A percentile compares a stretch with the other conserved stretches of the same genome.
phyloP scores from a whole-genome alignment of 106 monocot species.

The Dendrobium nobile region DNA sequence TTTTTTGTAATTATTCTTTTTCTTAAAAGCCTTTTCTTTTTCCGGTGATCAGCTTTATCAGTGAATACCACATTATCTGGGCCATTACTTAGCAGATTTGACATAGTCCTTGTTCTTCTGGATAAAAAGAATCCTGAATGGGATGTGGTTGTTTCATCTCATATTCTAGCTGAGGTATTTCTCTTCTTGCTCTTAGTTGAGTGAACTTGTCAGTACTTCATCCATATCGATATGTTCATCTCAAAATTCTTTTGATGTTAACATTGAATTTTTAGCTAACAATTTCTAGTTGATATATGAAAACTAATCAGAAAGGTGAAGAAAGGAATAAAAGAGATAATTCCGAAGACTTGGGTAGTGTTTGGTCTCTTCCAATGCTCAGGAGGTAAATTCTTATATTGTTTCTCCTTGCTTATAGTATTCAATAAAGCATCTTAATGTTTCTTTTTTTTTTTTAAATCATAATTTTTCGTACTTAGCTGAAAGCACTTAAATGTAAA shows the following conservation, averaged over 20 bases:
- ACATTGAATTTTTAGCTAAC: neutral
- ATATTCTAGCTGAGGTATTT: slow-evolving; percentile 79
- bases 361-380: slow-evolving; percentile 74
- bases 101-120: slow-evolving; percentile 89
- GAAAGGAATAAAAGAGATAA: slow-evolving; percentile 26
- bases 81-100: slow-evolving; percentile 95
- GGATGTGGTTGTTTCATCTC: slow-evolving; percentile 91
- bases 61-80: slow-evolving; percentile 92
- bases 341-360: slow-evolving; percentile 26
- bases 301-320: slow-evolving; percentile 41
- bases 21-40: neutral
- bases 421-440: neutral
- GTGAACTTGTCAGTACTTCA: neutral
- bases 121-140: slow-evolving; percentile 93
- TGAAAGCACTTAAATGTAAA: no score
- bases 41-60: slow-evolving; percentile 60
- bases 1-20: neutral
- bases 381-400: slow-evolving; percentile 40
- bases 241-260: neutral
- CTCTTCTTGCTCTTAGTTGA: neutral
- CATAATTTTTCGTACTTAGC: no score
- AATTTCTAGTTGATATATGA: neutral
- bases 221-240: neutral
- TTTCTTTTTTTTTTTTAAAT: neutral
- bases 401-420: neutral